Evolutionary conservation across 2,329 filamentous ascomycete species (phyloP).

Genomic region (Trichophyton schoenleinii): DNA sequence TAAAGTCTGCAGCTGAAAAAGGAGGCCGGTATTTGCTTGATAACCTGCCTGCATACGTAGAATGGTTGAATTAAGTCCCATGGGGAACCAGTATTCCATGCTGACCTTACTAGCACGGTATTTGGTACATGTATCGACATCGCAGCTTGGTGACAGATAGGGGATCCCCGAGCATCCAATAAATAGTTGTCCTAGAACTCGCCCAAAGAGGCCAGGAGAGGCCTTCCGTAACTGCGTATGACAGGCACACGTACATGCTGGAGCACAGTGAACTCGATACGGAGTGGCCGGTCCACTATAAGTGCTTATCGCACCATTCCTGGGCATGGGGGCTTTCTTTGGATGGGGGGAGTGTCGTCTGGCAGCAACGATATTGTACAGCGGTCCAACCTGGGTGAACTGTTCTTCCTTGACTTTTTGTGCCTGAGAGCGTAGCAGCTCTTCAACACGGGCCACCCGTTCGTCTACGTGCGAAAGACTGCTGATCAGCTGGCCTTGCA

Average conservation of each 20-base stretch:
- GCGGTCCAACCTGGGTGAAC: conserved; percentile 16
- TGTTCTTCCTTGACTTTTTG: conserved; percentile 16
- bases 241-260: conserved; percentile 16
- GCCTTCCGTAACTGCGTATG: conserved; percentile 15
- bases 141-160: conserved; percentile 17
- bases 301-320: not conserved
- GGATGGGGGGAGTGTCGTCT: not conserved
- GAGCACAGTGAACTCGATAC: conserved; percentile 10
- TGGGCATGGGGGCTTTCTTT: not conserved
- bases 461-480: conserved; percentile 17
- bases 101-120: conserved; percentile 15
- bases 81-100: conserved; percentile 25
- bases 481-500: conserved; percentile 16
- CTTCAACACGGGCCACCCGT: conserved; percentile 19
- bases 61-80: conserved; percentile 21
- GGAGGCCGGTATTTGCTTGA: conserved; percentile 11
- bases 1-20: conserved; percentile 20
- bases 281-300: not conserved
- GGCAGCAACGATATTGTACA: conserved; percentile 12
- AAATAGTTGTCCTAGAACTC: conserved; percentile 20
- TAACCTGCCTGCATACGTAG: conserved; percentile 18
- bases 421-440: conserved; percentile 17
- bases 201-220: conserved; percentile 14
- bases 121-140: conserved; percentile 15
- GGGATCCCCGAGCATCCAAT: conserved; percentile 21